These are phyloP conservation scores for Phaffia tasmanica DNA, from an alignment of 768 basidiomycete species.

Conservation along the genomic window DNA sequence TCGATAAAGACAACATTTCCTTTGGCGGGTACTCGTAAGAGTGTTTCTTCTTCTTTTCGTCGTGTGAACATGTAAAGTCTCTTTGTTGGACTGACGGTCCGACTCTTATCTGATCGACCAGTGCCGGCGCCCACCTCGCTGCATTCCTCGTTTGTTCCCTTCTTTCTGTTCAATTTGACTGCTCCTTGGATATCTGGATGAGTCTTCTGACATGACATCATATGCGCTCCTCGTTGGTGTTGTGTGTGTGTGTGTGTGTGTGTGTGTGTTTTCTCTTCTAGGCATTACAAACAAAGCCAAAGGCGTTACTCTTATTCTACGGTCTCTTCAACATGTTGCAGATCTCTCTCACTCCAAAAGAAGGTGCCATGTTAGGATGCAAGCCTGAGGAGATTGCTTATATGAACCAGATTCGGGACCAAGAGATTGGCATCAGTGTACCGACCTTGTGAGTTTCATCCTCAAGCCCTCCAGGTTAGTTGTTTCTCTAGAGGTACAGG, in stretches of 20 bases:
- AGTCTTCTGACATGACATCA: too few species aligned
- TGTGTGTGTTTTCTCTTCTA: neutral
- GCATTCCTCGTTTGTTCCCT: slow-evolving; percentile 4
- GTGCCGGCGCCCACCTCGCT: slow-evolving; percentile 16
- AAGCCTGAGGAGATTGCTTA: neutral
- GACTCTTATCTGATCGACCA: neutral
- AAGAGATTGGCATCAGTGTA: neutral
- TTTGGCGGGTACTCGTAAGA: slow-evolving; percentile 7
- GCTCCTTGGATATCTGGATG: neutral
- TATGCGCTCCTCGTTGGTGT: too few species aligned
- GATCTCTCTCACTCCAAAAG: neutral
- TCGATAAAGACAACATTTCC: neutral
- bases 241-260: neutral
- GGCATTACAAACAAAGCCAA: neutral
- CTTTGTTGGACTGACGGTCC: too few species aligned
- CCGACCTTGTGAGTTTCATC: neutral
- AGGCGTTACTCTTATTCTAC: neutral
- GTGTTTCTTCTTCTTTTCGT: neutral
- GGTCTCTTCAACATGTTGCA: neutral
- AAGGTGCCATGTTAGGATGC: neutral
- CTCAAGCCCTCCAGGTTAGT: too few species aligned
- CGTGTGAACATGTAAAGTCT: too few species aligned
- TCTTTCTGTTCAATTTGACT: neutral
- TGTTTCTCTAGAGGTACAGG: too few species aligned
- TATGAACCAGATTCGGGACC: neutral